Conservation (phyloP, 108 stramenopile species). For the Cyclotella choctawhatcheeana region DNA sequence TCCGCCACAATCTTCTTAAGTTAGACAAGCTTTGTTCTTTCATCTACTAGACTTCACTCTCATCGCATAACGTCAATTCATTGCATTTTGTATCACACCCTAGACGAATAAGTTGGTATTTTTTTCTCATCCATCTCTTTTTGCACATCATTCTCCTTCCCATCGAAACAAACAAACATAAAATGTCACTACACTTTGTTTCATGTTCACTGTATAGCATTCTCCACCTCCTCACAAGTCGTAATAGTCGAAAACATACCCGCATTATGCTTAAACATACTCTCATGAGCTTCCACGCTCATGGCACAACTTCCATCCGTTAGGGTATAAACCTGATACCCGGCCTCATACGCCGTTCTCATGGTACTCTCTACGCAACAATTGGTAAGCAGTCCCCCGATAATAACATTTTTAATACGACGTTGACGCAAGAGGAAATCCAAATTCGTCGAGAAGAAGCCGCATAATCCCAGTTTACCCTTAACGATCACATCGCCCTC, state of each 20-base stretch:
- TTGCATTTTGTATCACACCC: too few relatives aligned
- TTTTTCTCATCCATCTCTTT: too few relatives aligned
- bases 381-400: slow-evolving; percentile 86
- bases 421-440: slow-evolving; percentile 71
- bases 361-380: slow-evolving; percentile 86
- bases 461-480: slow-evolving; percentile 79
- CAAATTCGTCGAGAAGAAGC: slow-evolving; percentile 78
- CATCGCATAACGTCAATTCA: too few relatives aligned
- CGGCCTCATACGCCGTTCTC: slow-evolving; percentile 80
- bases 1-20: too few relatives aligned
- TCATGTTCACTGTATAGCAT: neutral
- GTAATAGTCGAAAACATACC: slow-evolving; percentile 78
- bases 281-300: slow-evolving; percentile 67
- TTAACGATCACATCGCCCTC: slow-evolving; percentile 55
- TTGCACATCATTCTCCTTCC: too few relatives aligned
- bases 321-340: slow-evolving; percentile 74
- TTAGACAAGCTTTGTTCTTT: too few relatives aligned
- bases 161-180: too few relatives aligned
- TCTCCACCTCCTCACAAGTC: slow-evolving; percentile 51
- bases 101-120: too few relatives aligned
- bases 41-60: too few relatives aligned
- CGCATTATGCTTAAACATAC: slow-evolving; percentile 69
- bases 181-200: too few relatives aligned
- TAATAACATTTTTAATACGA: slow-evolving; percentile 60
- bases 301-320: slow-evolving; percentile 75